Conservation (phyloP, 345 rosid species). For the Salix viminalis region DNA sequence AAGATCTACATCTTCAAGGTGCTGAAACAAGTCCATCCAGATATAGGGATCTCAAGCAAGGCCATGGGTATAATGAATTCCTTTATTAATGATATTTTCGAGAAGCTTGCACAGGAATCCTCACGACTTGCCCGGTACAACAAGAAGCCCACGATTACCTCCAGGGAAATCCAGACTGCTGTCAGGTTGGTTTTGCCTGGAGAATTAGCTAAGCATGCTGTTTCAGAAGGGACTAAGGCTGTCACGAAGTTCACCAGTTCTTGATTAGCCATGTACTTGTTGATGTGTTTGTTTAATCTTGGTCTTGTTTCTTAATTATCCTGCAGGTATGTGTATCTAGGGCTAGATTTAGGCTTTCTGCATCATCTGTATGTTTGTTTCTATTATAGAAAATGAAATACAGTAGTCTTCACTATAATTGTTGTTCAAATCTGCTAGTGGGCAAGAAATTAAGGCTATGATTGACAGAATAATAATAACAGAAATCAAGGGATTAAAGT, state of each 20-base stretch:
- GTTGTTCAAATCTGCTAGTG: no score
- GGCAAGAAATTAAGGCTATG: no score
- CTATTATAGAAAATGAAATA: no score
- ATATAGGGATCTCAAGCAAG: neutral
- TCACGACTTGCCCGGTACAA: neutral
- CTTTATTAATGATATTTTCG: neutral
- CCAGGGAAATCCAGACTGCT: neutral
- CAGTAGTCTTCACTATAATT: no score
- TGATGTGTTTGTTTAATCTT: no score
- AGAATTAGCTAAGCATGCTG: neutral
- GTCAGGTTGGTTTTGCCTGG: neutral
- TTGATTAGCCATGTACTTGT: no score
- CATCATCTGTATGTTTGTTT: no score
- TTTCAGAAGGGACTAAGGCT: neutral
- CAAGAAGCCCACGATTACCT: neutral
- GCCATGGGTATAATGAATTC: neutral
- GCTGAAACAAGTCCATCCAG: neutral
- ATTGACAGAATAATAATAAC: no score
- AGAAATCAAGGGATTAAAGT: no score
- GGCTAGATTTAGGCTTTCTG: no score
- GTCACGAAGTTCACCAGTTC: neutral
- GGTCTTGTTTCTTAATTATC: no score
- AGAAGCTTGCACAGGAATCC: neutral
- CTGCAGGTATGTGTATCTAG: no score
- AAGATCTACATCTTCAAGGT: neutral